Conservation (phyloP, 1,284 basidiomycete species). For the Microbotryomycetes sp. region DNA sequence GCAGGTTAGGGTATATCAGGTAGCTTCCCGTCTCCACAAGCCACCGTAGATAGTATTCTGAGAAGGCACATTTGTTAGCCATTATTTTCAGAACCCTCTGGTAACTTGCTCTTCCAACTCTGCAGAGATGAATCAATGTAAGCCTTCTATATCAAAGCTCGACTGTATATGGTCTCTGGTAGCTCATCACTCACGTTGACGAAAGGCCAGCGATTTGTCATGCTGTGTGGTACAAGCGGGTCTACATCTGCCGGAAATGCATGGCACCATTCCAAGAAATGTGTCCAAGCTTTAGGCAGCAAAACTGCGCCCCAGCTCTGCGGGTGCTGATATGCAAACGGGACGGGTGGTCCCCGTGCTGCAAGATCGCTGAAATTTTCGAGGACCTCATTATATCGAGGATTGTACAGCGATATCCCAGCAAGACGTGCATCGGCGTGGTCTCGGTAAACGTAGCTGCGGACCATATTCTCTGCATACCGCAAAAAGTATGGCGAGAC, state of each 20-base stretch:
- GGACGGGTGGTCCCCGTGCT: too few species aligned
- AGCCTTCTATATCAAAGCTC: too few species aligned
- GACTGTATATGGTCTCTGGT: too few species aligned
- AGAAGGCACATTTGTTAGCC: not conserved
- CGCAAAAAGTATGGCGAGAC: conserved; percentile 12
- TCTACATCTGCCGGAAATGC: too few species aligned
- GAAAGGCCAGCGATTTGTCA: too few species aligned
- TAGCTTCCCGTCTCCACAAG: conserved; percentile 5
- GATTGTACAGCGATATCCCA: conserved; percentile 11
- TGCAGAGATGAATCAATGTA: too few species aligned
- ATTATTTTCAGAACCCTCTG: too few species aligned
- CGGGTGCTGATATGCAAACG: conserved; percentile 9
- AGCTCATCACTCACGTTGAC: too few species aligned
- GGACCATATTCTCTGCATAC: conserved; percentile 10
- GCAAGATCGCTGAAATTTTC: too few species aligned
- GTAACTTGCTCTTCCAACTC: too few species aligned
- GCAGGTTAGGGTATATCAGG: conserved; percentile 7
- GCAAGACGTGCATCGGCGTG: conserved; percentile 6
- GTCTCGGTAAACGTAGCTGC: conserved; percentile 4
- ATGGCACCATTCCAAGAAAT: not conserved
- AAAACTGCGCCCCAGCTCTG: conserved; percentile 10
- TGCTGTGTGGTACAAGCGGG: too few species aligned
- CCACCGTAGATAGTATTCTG: conserved; percentile 7
- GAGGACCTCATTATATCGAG: conserved; percentile 5
- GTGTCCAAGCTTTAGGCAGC: conserved; percentile 5